Evolutionary conservation across 257 asterid genomes (phyloP).

Genomic region (Solanum arcanum): DNA sequence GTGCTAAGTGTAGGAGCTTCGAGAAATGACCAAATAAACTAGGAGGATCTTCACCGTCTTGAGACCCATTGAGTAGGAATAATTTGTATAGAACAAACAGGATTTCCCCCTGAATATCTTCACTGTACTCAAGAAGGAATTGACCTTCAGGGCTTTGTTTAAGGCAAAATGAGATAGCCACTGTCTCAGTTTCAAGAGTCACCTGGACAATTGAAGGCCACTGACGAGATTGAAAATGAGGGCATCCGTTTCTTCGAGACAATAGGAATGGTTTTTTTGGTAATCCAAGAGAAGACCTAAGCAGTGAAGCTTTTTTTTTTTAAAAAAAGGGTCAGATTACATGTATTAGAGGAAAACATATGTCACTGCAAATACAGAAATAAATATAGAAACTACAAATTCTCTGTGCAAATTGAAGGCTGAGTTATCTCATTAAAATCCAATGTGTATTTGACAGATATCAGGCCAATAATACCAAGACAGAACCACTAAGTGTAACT

Average conservation of each 20-base stretch:
- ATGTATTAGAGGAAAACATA: not conserved
- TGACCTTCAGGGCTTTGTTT: not conserved
- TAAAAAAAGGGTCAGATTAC: not conserved
- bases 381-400: not conserved
- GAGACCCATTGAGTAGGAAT: conserved; percentile 38
- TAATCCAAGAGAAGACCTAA: conserved; percentile 70
- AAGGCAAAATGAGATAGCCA: not conserved
- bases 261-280: conserved; percentile 36
- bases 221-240: conserved; percentile 65
- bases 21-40: conserved; percentile 38
- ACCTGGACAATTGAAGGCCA: conserved; percentile 89
- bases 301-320: conserved; percentile 72
- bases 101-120: conserved; percentile 87
- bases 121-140: conserved; percentile 38
- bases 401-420: not conserved
- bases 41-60: conserved; percentile 33
- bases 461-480: not conserved
- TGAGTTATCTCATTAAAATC: not conserved
- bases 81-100: conserved; percentile 64
- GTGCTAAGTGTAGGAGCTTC: conserved; percentile 53
- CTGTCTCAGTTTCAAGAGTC: conserved; percentile 12
- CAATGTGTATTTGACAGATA: not conserved
- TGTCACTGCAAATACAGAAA: not conserved
- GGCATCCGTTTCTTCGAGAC: conserved; percentile 49
- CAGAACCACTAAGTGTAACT: not conserved